phyloP scores from a whole-genome alignment of 2,329 filamentous ascomycete species.

The Mariannaea elegans region DNA sequence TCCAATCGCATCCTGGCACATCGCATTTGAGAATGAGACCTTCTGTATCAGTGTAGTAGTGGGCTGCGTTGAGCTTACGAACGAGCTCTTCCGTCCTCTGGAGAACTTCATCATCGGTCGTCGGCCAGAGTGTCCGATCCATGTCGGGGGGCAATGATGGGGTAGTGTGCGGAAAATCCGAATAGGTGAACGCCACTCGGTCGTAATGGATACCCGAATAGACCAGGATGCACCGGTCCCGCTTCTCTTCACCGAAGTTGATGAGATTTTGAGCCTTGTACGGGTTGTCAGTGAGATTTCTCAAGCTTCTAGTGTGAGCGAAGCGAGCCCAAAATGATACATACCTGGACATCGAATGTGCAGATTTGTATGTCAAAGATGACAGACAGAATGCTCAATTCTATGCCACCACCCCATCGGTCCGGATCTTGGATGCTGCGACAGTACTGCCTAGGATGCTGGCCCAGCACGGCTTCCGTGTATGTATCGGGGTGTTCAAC shows the following conservation, averaged over 20 bases:
- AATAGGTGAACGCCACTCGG: conserved; percentile 79
- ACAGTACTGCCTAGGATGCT: conserved; percentile 78
- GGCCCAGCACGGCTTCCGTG: conserved; percentile 79
- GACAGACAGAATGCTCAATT: conserved; percentile 84
- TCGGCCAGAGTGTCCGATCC: conserved; percentile 71
- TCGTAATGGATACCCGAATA: conserved; percentile 97
- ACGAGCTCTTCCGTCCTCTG: conserved; percentile 72
- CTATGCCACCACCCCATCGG: conserved; percentile 91
- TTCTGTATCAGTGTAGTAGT: conserved; percentile 91
- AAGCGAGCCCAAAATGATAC: neutral
- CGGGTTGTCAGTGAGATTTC: neutral
- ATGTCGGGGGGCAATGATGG: conserved; percentile 73
- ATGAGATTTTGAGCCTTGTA: conserved; percentile 48
- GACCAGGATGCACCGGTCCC: conserved; percentile 78
- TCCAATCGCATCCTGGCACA: conserved; percentile 67
- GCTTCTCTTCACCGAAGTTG: conserved; percentile 79
- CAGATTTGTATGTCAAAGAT: conserved; percentile 88
- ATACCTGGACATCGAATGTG: conserved; percentile 78
- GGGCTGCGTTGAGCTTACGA: conserved; percentile 68
- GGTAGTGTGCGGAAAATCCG: conserved; percentile 62
- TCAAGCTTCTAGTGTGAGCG: neutral
- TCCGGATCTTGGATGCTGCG: conserved; percentile 81
- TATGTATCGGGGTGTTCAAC: conserved; percentile 77
- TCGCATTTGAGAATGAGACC: conserved; percentile 84
- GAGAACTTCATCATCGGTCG: conserved; percentile 72